These are phyloP conservation scores for Xylaria cubensis DNA, from an alignment of 495 filamentous ascomycete genomes.

Conservation along the genomic window DNA sequence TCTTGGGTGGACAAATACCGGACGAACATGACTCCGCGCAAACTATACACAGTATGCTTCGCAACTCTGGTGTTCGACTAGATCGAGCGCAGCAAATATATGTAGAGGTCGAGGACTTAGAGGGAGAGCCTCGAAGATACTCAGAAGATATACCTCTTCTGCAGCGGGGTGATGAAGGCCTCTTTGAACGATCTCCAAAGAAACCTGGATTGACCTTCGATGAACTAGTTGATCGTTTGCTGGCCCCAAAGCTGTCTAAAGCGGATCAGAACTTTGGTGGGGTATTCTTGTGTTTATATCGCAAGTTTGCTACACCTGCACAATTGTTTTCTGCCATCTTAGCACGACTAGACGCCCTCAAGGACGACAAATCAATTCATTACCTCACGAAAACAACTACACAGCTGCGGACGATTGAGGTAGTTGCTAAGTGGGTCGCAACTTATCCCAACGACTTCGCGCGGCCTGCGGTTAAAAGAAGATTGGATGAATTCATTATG, in stretches of 20 bases:
- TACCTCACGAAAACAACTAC: constrained; percentile 71
- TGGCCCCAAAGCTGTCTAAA: constrained; percentile 81
- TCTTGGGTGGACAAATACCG: constrained; percentile 42
- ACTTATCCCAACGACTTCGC: constrained; percentile 93
- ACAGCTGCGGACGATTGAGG: constrained; percentile 82
- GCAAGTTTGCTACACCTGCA: constrained; percentile 86
- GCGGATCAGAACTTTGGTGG: constrained; percentile 83
- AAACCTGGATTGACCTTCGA: constrained; percentile 77
- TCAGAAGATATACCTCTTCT: constrained; percentile 68
- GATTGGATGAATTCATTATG: constrained; percentile 73
- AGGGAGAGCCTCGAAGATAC: constrained; percentile 59
- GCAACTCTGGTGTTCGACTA: constrained; percentile 52
- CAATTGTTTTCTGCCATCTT: constrained; percentile 77
- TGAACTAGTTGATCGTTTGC: constrained; percentile 84
- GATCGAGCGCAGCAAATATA: constrained; percentile 54
- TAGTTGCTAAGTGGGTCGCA: constrained; percentile 89
- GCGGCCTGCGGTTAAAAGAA: constrained; percentile 72
- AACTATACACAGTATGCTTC: constrained; percentile 53
- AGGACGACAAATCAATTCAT: constrained; percentile 64
- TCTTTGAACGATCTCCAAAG: constrained; percentile 55
- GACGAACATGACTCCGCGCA: constrained; percentile 48
- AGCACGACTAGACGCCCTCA: constrained; percentile 72
- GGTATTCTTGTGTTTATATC: constrained; percentile 92
- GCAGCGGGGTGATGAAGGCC: constrained; percentile 59
- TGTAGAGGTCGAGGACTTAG: constrained; percentile 66